Percentiles rank a stretch among this genome's conserved stretches.
These are phyloP conservation scores for Entrophospora sp. DNA, from an alignment of 192 early-diverging fungal genomes.

Conservation along the genomic window DNA sequence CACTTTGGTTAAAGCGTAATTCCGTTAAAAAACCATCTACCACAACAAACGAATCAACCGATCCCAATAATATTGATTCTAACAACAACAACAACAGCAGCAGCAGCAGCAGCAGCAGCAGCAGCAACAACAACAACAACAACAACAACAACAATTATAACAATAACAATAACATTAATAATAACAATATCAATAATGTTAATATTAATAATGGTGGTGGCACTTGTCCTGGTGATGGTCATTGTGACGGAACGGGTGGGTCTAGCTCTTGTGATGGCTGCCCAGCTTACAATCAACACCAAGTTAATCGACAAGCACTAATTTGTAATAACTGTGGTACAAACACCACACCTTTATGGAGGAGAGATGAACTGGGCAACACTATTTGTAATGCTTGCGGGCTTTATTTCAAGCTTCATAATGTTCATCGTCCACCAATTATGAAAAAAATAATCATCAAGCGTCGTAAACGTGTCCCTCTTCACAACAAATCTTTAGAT, in stretches of 20 bases:
- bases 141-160: too few species aligned
- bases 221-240: constrained; percentile 68
- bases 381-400: constrained; percentile 78
- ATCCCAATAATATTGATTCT: too few species aligned
- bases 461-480: constrained; percentile 55
- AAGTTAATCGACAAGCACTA: constrained; percentile 43
- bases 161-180: too few species aligned
- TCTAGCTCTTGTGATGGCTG: constrained; percentile 64
- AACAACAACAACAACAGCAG: too few species aligned
- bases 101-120: too few species aligned
- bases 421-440: constrained; percentile 68
- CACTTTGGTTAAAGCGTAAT: constrained; percentile 47
- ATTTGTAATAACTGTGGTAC: constrained; percentile 71
- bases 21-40: constrained; percentile 28
- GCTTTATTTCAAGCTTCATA: constrained; percentile 82
- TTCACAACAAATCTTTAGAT: constrained; percentile 14
- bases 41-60: not conserved
- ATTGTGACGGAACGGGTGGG: constrained; percentile 68
- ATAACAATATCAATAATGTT: too few species aligned
- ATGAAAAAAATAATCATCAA: constrained; percentile 73
- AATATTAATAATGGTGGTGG: constrained; percentile 34
- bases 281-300: constrained; percentile 65
- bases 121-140: too few species aligned
- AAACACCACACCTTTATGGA: constrained; percentile 73
- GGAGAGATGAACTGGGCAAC: constrained; percentile 60